phyloP scores from a whole-genome alignment of 148 eudicot genomes.

The Arctostaphylos glauca region DNA sequence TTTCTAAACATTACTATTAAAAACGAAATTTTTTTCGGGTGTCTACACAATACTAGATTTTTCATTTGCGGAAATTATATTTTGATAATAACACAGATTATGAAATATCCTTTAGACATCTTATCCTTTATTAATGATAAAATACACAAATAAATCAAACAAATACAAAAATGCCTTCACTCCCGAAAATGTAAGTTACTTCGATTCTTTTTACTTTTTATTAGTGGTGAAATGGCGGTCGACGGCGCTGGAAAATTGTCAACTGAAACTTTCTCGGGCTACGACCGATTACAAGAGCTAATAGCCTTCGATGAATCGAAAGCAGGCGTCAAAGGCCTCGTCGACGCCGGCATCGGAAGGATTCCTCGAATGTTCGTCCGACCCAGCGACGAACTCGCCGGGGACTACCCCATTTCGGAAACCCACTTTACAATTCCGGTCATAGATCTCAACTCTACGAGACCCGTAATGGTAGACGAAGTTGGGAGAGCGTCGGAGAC shows the following conservation, averaged over 20 bases:
- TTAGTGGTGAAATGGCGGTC: background rate
- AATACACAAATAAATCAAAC: no score
- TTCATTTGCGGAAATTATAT: no score
- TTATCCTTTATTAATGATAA: no score
- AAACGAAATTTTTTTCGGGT: no score
- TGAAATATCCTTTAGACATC: no score
- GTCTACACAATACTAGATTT: no score
- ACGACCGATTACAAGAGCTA: background rate
- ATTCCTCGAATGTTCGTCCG: conserved; percentile 34
- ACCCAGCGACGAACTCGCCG: conserved; percentile 23
- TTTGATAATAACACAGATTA: no score
- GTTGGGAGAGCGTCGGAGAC: conserved; percentile 23
- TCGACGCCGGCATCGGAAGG: conserved; percentile 21
- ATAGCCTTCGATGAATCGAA: conserved; percentile 35
- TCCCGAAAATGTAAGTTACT: no score
- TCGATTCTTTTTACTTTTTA: no score
- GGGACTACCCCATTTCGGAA: background rate
- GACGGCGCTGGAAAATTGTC: no score
- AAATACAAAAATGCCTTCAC: no score
- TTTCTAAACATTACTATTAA: no score
- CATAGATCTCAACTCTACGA: conserved; percentile 10
- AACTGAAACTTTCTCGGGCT: background rate
- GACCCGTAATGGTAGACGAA: background rate
- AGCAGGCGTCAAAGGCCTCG: conserved; percentile 38
- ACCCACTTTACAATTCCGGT: conserved; percentile 22